Evolutionary conservation across 2,329 filamentous ascomycete genomes (phyloP).

Genomic region (Furcasterigmium furcatum): DNA sequence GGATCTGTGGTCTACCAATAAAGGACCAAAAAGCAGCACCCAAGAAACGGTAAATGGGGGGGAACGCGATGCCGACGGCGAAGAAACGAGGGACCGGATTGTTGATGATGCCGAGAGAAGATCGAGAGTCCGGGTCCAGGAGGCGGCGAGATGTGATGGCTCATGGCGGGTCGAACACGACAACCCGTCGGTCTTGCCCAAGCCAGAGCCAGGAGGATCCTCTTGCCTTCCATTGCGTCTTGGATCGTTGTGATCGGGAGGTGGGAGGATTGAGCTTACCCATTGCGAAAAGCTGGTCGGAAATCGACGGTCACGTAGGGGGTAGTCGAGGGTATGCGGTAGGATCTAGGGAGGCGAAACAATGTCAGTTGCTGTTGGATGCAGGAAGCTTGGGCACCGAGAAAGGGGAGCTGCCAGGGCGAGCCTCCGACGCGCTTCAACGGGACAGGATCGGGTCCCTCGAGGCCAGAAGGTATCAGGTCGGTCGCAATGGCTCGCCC

Average conservation of each 20-base stretch:
- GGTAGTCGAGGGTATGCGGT: conserved; percentile 17
- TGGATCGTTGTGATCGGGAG: conserved; percentile 11
- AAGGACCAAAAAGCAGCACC: conserved; percentile 29
- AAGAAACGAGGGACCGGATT: conserved; percentile 15
- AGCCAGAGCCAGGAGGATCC: background rate
- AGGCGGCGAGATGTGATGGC: background rate
- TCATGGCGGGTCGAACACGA: background rate
- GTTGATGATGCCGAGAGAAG: conserved; percentile 19
- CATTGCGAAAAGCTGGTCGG: conserved; percentile 34
- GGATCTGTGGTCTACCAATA: conserved; percentile 24
- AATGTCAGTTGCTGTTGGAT: conserved; percentile 18
- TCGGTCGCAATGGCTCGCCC: no score
- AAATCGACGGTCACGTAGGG: conserved; percentile 19
- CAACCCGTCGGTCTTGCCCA: conserved; percentile 10
- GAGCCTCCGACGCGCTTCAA: no score
- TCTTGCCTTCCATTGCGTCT: conserved; percentile 14
- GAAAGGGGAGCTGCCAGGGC: conserved; percentile 2
- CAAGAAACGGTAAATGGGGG: conserved; percentile 44
- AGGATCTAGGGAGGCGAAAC: conserved; percentile 16
- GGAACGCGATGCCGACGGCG: conserved; percentile 22
- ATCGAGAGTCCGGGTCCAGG: background rate
- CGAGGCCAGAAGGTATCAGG: no score
- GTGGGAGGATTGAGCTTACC: conserved; percentile 37
- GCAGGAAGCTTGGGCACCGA: conserved; percentile 4
- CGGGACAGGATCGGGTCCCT: no score